Evolutionary conservation across 2,329 filamentous ascomycete genomes (phyloP), one percentile per base, ranked within the genome.

Genomic region (Ascosphaera apis): DNA sequence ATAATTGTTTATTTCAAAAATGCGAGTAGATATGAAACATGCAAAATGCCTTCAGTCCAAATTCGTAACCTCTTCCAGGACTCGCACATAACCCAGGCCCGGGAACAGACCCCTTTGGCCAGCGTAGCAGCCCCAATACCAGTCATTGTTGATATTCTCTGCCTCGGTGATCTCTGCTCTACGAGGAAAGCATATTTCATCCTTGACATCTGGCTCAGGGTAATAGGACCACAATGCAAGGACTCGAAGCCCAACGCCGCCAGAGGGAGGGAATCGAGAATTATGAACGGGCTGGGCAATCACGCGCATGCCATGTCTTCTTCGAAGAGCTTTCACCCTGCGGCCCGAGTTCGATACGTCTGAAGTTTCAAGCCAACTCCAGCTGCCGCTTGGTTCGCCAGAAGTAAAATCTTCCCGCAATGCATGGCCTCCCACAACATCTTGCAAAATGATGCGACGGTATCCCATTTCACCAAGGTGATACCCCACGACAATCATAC

Each of bases 101-200:
- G 84, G 84, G 49, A 93, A 91, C 43, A 93, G 47, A 0, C 82
- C 84, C 45, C 70, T 73, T 16, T 58, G 60, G 0, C 82, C 83
- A 57, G 82, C 83, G 60, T 91, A 93, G 18, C 72, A 72, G 0
- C 86, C 86, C 57, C 76, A 77, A 48, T 68, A 83, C 84, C 84
- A 95, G 52, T 92, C 83, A 13, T 76, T 79, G 51, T 92, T 92
- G 34, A 91, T 71, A 52, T 88, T 78, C 51, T 86, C 76, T 27
- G 77, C 71, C 57, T 95, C 86, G 4, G 66, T 65, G 11, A 95
- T 68, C 53, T 88, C 79, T 0, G 84, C 83, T 7, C 78, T 74
- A 35, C 72, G 73, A 0, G 86, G 86, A 45, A 95, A 93, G 42
- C 74, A 54, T 30, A 95, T 56, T 56, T 95, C 86, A 49, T 92